A percentile compares a stretch with the other conserved stretches of the same genome.
These are phyloP conservation scores for Globisporangium middletonii DNA, from an alignment of 352 stramenopile genomes.

Conservation along the genomic window DNA sequence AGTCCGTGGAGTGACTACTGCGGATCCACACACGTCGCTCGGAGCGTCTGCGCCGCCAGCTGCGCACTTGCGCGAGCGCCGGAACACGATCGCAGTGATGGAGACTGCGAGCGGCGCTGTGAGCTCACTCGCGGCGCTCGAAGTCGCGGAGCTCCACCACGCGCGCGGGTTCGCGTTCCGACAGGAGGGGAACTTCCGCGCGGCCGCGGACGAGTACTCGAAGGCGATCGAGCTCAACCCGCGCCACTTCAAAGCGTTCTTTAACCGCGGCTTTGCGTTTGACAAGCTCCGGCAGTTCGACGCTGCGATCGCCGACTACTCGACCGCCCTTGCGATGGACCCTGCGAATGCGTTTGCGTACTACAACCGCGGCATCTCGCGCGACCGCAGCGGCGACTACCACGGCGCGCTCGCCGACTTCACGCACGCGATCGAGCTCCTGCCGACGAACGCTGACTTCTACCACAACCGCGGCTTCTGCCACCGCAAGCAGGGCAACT, in stretches of 20 bases:
- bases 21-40: not conserved
- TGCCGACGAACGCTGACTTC: slow-evolving; percentile 71
- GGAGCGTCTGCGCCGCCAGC: not conserved
- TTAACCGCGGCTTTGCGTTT: slow-evolving; percentile 85
- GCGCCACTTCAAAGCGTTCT: slow-evolving; percentile 84
- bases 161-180: slow-evolving; percentile 60
- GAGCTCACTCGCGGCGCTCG: slow-evolving; percentile 3
- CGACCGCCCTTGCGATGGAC: slow-evolving; percentile 56
- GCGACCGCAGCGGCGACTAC: slow-evolving; percentile 82
- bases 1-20: not conserved
- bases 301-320: slow-evolving; percentile 74
- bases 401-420: slow-evolving; percentile 78
- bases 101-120: slow-evolving; percentile 1
- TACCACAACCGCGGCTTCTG: slow-evolving; percentile 85
- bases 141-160: slow-evolving; percentile 51
- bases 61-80: slow-evolving; percentile 4
- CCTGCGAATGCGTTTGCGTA: slow-evolving; percentile 66
- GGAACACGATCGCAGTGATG: slow-evolving; percentile 27
- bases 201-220: slow-evolving; percentile 74
- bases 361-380: slow-evolving; percentile 84
- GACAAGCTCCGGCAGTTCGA: slow-evolving; percentile 81
- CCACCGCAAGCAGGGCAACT: slow-evolving; percentile 76
- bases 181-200: slow-evolving; percentile 78
- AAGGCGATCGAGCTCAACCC: slow-evolving; percentile 66
- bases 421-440: slow-evolving; percentile 64